These are phyloP conservation scores for Aspergillus neoniger DNA, from an alignment of 2,329 filamentous ascomycete genomes.

Conservation along the genomic window DNA sequence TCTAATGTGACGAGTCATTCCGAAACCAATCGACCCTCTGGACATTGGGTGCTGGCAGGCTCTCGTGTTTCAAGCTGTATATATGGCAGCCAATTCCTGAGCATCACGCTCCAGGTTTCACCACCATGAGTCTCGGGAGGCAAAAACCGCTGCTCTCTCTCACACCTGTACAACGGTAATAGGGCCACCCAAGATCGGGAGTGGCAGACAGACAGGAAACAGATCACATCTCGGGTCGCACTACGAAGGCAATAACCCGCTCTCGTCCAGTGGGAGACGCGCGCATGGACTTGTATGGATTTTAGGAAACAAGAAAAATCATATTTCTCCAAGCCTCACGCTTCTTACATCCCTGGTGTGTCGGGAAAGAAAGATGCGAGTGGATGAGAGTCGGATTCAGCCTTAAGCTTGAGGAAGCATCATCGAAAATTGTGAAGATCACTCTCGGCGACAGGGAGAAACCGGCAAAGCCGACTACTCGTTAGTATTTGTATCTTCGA, in stretches of 20 bases:
- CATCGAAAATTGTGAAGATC: neutral
- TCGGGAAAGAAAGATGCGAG: neutral
- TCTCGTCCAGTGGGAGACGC: neutral
- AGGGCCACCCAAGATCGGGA: conserved; percentile 7
- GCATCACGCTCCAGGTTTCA: conserved; percentile 8
- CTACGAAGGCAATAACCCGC: conserved; percentile 5
- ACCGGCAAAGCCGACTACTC: neutral
- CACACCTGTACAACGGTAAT: conserved; percentile 18
- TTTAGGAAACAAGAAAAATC: neutral
- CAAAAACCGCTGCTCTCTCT: neutral
- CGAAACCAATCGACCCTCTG: neutral
- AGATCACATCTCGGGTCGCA: conserved; percentile 20
- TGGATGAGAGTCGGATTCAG: neutral
- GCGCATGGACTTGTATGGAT: neutral
- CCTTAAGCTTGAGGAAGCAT: neutral
- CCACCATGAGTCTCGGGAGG: neutral
- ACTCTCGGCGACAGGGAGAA: neutral
- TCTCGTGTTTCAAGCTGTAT: conserved; percentile 10
- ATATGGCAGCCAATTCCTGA: conserved; percentile 7
- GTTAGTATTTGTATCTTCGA: neutral
- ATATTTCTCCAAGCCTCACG: neutral
- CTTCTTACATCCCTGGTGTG: conserved; percentile 13
- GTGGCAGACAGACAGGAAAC: conserved; percentile 14
- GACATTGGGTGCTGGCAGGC: neutral
- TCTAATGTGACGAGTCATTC: neutral